Conservation (phyloP, 352 stramenopile genomes). For the Pseudoperonospora humuli region DNA sequence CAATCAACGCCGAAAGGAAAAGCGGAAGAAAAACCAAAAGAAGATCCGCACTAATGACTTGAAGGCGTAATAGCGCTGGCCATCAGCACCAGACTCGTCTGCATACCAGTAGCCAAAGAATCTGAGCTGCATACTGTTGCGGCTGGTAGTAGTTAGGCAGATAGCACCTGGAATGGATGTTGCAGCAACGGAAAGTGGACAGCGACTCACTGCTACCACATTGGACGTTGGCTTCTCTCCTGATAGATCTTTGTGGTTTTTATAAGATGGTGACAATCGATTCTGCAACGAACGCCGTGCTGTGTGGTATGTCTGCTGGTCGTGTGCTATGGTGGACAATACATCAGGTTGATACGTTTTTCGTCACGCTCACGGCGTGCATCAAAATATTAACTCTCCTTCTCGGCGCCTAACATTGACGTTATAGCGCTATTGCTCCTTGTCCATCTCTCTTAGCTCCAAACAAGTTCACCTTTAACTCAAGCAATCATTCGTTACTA, state of each 20-base stretch:
- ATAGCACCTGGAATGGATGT: slow-evolving; percentile 6
- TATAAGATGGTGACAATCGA: slow-evolving; percentile 26
- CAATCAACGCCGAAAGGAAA: slow-evolving; percentile 70
- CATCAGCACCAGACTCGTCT: slow-evolving; percentile 17
- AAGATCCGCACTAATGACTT: slow-evolving; percentile 32
- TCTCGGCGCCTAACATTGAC: no score
- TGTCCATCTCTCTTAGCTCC: no score
- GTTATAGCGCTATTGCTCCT: no score
- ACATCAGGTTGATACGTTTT: no score
- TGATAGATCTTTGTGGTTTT: slow-evolving; percentile 24
- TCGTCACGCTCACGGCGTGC: neutral
- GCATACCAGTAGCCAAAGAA: slow-evolving; percentile 6
- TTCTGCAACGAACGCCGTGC: slow-evolving; percentile 4
- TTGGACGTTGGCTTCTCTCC: slow-evolving; percentile 8
- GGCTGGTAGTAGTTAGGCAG: slow-evolving; percentile 20
- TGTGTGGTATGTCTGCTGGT: neutral
- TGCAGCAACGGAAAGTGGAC: slow-evolving; percentile 7
- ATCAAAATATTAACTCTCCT: no score
- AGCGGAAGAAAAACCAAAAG: slow-evolving; percentile 64
- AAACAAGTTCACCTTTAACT: no score
- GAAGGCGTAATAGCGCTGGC: slow-evolving; percentile 16
- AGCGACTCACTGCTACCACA: slow-evolving; percentile 9
- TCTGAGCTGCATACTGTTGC: slow-evolving; percentile 4
- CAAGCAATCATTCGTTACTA: no score
- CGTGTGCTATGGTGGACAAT: no score